Evolutionary conservation across 164 flowering plant species (phyloP), one percentile per base, ranked within the genome.

Genomic region (Berberis thunbergii): DNA sequence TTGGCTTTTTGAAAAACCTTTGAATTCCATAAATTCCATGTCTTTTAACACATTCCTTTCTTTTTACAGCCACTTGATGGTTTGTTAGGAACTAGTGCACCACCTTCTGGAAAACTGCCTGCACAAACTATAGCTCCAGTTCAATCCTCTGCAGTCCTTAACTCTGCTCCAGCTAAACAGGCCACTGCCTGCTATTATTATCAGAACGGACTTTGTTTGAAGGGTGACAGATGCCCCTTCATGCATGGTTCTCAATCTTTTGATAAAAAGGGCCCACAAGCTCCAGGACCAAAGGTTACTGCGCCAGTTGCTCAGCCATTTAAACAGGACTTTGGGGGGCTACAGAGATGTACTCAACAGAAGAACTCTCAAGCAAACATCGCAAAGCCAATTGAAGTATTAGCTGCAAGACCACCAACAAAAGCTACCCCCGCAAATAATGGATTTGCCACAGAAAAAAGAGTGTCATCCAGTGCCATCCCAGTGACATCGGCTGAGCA

Each of bases 171-270:
- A 1, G 75, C 73, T 46, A 89, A 85, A 67, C 93, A 79, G 74
- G 79, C 70, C 9, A 88, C 81, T 13, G 85, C 89, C 3, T 89
- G 96, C 74, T 69, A 78, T 68, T 92, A 81, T 78, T 92, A 83
- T 71, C 96, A 86, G 67, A 78, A 86, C 69, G 96, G 98, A n/a
- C 62, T 64, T 41, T 92, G 98, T 72, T 64, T 86, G 50, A 92
- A 89, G 79, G 98, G 95, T 68, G 98, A 89, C 55, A 75, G 72
- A 72, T 91, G 97, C 63, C 78, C 86, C 61, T 91, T 86, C 68
- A 58, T 73, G 54, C 95, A 91, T 68, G 83, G 75, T 52, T 74
- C 85, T 53, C 75, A 60, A 69, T 68, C 75, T 43, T 8, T 65
- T 13, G 68, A 40, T 65, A 76, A 69, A 50, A 72, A 80, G 73